phyloP scores from a whole-genome alignment of 1,284 basidiomycete genomes.

The Flammula alnicola region DNA sequence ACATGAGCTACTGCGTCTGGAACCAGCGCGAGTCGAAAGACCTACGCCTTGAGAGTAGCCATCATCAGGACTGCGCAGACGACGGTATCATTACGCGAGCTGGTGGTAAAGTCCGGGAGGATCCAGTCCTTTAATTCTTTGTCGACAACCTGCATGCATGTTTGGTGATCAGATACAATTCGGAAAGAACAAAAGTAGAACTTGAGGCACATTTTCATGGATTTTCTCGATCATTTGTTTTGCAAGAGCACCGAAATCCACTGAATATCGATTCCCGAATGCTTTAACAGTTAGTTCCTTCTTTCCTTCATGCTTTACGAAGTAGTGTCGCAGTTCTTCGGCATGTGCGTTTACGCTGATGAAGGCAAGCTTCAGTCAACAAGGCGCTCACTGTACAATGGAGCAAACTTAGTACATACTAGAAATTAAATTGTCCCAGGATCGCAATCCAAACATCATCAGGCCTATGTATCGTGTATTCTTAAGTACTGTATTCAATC shows the following conservation, averaged over 20 bases:
- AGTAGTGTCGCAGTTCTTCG: slow-evolving; percentile 42
- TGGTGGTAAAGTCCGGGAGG: slow-evolving; percentile 50
- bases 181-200: not conserved
- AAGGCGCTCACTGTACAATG: not conserved
- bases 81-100: slow-evolving; percentile 42
- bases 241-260: slow-evolving; percentile 40
- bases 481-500: not conserved
- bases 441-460: slow-evolving; percentile 48
- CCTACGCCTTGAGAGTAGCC: slow-evolving; percentile 40
- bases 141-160: slow-evolving; percentile 28
- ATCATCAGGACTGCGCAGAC: slow-evolving; percentile 49
- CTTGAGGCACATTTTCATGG: slow-evolving; percentile 33
- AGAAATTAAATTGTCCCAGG: slow-evolving; percentile 47
- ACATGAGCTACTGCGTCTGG: not conserved
- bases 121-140: slow-evolving; percentile 44
- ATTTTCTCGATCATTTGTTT: slow-evolving; percentile 38
- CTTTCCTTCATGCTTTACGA: slow-evolving; percentile 45
- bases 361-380: not conserved
- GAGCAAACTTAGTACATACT: slow-evolving; percentile 20
- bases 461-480: slow-evolving; percentile 2
- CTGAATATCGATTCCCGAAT: slow-evolving; percentile 29
- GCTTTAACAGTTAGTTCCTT: slow-evolving; percentile 35
- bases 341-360: slow-evolving; percentile 42
- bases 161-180: not conserved
- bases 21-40: not conserved